Percentiles rank a stretch among this genome's conserved stretches.
These are phyloP conservation scores for Durusdinium trenchii DNA, from an alignment of 73 alveolate species.

Conservation along the genomic window DNA sequence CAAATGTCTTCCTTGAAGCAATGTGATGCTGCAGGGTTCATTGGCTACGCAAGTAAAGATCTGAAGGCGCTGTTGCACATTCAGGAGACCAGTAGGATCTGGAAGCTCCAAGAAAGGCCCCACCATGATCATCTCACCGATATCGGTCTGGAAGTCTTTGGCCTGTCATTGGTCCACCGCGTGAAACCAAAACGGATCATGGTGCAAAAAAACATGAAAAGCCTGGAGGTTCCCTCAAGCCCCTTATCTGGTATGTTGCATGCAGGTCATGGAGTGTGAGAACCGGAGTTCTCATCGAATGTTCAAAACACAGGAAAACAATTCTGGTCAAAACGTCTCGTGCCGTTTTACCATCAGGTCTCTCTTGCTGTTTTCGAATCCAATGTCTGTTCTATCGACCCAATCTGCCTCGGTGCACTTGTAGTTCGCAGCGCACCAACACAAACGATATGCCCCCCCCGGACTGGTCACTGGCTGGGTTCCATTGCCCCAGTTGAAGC, in stretches of 20 bases:
- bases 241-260: too few relatives aligned
- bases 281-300: too few relatives aligned
- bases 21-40: conserved; percentile 30
- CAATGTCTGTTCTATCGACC: not conserved
- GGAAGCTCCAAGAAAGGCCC: conserved; percentile 90
- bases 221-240: too few relatives aligned
- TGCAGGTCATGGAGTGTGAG: too few relatives aligned
- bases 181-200: too few relatives aligned
- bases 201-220: too few relatives aligned
- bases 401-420: conserved; percentile 18
- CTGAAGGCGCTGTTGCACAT: conserved; percentile 68
- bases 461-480: conserved; percentile 37
- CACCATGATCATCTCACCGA: conserved; percentile 25
- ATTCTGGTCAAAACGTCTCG: too few relatives aligned
- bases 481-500: conserved; percentile 42
- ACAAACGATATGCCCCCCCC: conserved; percentile 32
- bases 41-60: conserved; percentile 28
- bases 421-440: conserved; percentile 78
- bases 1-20: conserved; percentile 54
- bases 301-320: too few relatives aligned
- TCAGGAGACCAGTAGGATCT: conserved; percentile 50
- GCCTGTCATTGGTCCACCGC: too few relatives aligned
- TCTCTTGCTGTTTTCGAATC: not conserved
- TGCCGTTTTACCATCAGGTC: too few relatives aligned
- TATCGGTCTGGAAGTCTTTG: conserved; percentile 69